Evolutionary conservation across 129 eudicot species (phyloP), one percentile per base, ranked within the genome.

Genomic region (Flaveria linearis): DNA sequence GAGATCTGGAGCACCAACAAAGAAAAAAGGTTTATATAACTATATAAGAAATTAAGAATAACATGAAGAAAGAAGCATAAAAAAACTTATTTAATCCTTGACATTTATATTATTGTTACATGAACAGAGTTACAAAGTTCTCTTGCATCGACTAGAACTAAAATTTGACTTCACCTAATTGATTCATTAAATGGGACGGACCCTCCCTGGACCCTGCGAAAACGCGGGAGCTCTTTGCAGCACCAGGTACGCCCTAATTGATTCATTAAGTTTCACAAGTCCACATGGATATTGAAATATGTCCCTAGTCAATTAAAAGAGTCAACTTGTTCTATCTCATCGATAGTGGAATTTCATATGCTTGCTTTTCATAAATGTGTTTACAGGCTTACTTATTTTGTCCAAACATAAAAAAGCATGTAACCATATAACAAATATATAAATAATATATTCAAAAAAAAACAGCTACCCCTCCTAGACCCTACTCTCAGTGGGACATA

Each of bases 1-100:
- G 70, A 71, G 93, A 78, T 70, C 97, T 94, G 75, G 22, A 78
- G 28, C 69, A 84, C 66, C 63, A 78, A 78, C 60, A 68, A 69
- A 76, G 9, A 17, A 66, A 66, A 55, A 78, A 61, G 76, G 73
- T 18, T 51, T 25, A 58, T 50, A 50, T 25, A 20, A 71, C 41
- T 25, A 58, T 50, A 50, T n/a, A 16, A 71, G 26, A 25, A 4
- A 28, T 28, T 28, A 28, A 28, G 55, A 39, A 47, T 60, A 43
- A n/a, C 62, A 65, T 75, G 64, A 75, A 47, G 28, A 14, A 25
- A 43, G 23, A 17, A 61, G 43, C 62, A 46, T 5, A 1, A 8
- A 23, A 25, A 25, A 20, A 1, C 2, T 52, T 36, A 17, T 30
- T 14, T 16, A 12, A 33, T 69, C 57, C 57, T 69, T 22, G 30